A percentile compares a stretch with the other conserved stretches of the same genome.
These are phyloP conservation scores for Ceratobasidium sp. DNA, from an alignment of 1,284 basidiomycete species.

Conservation along the genomic window DNA sequence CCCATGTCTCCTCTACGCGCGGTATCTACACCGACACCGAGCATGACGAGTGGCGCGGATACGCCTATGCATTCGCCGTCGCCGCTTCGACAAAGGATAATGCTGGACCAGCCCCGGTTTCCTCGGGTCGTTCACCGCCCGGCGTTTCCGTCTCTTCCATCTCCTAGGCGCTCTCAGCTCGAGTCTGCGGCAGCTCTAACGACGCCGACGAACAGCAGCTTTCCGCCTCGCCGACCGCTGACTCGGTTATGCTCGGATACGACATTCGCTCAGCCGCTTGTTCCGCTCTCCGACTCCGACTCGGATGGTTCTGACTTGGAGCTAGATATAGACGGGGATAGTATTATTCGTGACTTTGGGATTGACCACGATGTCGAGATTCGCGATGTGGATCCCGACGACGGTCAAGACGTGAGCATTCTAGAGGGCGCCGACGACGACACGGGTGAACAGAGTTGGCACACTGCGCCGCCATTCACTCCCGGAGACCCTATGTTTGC, in stretches of 20 bases:
- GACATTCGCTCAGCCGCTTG: conserved; percentile 37
- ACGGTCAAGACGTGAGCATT: conserved; percentile 26
- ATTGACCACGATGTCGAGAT: conserved; percentile 40
- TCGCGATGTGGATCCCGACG: conserved; percentile 41
- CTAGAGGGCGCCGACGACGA: conserved; percentile 20
- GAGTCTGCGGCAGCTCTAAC: conserved; percentile 19
- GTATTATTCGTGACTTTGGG: conserved; percentile 32
- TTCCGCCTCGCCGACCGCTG: conserved; percentile 22
- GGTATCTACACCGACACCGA: conserved; percentile 27
- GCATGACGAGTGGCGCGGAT: conserved; percentile 27
- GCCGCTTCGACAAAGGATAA: conserved; percentile 23
- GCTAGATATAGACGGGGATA: conserved; percentile 37
- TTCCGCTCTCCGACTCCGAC: conserved; percentile 38
- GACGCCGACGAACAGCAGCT: conserved; percentile 1
- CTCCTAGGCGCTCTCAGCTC: conserved; percentile 32
- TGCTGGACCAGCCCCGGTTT: conserved; percentile 40
- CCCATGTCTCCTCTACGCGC: conserved; percentile 34
- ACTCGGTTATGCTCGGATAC: conserved; percentile 38
- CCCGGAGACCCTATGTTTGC: not conserved
- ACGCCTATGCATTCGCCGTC: conserved; percentile 43
- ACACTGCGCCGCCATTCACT: conserved; percentile 34
- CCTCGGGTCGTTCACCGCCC: conserved; percentile 35
- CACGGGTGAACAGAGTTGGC: conserved; percentile 36
- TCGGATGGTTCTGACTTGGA: conserved; percentile 36
- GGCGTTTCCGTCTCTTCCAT: conserved; percentile 19